A percentile compares a stretch with the other conserved stretches of the same genome.
These are phyloP conservation scores for Hypoxylon sp. DNA, from an alignment of 2,329 filamentous ascomycete species.

Conservation along the genomic window DNA sequence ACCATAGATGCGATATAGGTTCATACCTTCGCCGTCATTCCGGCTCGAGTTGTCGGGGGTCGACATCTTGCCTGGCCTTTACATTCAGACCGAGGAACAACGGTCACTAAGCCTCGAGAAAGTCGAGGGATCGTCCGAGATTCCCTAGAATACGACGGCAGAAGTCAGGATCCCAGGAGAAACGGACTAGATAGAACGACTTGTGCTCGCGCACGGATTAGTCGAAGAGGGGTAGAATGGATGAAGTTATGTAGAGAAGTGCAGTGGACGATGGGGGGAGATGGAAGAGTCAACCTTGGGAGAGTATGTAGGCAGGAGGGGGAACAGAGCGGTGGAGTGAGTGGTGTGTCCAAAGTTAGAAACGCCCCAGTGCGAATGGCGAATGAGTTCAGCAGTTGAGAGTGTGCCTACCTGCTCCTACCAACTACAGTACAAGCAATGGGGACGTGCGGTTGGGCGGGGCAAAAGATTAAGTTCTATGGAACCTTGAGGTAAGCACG, in stretches of 20 bases:
- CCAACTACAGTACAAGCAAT: neutral
- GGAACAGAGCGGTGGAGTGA: conserved; percentile 10
- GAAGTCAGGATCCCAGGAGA: neutral
- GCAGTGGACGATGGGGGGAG: conserved; percentile 5
- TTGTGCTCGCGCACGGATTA: neutral
- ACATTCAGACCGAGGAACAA: neutral
- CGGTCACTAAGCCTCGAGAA: conserved; percentile 19
- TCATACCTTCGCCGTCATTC: conserved; percentile 38
- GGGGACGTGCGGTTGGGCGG: conserved; percentile 21
- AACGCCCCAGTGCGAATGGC: conserved; percentile 2
- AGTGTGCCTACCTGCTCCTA: conserved; percentile 4
- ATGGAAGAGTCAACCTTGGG: conserved; percentile 13
- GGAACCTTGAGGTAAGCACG: conserved; percentile 13
- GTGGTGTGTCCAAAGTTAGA: conserved; percentile 23
- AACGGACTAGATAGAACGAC: neutral
- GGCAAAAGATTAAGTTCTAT: conserved; percentile 14
- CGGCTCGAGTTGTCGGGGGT: conserved; percentile 8
- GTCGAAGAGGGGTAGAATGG: conserved; percentile 1
- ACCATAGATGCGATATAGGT: neutral
- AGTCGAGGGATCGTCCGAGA: conserved; percentile 8
- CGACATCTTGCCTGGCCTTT: conserved; percentile 24
- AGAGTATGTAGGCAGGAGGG: conserved; percentile 13
- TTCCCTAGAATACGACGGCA: conserved; percentile 3
- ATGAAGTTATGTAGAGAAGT: neutral
- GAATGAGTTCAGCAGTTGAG: conserved; percentile 5